Percentiles rank a stretch among this genome's conserved stretches.
These are phyloP conservation scores for Xylaria sp. DNA, from an alignment of 2,329 filamentous ascomycete genomes.

Conservation along the genomic window DNA sequence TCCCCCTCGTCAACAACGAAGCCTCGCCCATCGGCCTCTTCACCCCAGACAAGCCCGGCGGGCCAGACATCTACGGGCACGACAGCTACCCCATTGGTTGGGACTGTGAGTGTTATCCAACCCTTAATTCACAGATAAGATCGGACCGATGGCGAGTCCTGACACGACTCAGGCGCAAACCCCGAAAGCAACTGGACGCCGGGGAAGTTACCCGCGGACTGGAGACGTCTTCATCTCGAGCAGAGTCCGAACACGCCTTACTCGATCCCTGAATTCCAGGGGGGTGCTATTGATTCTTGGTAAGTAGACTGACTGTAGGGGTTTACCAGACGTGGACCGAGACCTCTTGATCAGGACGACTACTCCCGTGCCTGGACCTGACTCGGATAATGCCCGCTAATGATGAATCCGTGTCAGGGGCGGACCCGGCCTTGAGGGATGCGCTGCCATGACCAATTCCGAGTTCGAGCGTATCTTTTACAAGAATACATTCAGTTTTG, in stretches of 20 bases:
- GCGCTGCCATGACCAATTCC: slow-evolving; percentile 50
- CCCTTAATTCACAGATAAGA: not conserved
- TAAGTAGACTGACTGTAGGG: not conserved
- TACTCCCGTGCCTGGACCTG: not conserved
- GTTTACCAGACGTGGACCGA: no score
- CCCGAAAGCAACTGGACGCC: slow-evolving; percentile 31
- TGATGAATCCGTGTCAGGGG: slow-evolving; percentile 67
- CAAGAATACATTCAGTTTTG: slow-evolving; percentile 53
- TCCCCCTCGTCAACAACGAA: slow-evolving; percentile 56
- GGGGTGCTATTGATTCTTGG: slow-evolving; percentile 38
- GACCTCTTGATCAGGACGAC: no score
- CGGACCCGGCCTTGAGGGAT: slow-evolving; percentile 60
- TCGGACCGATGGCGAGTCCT: not conserved
- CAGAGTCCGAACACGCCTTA: slow-evolving; percentile 22
- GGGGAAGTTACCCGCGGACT: slow-evolving; percentile 10
- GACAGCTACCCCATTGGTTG: slow-evolving; percentile 59
- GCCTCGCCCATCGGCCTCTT: slow-evolving; percentile 12
- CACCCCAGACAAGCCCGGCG: slow-evolving; percentile 14
- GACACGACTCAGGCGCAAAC: slow-evolving; percentile 37
- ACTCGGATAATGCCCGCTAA: slow-evolving; percentile 50
- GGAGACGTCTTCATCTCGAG: slow-evolving; percentile 18
- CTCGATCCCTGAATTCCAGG: slow-evolving; percentile 53
- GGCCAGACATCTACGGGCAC: slow-evolving; percentile 40
- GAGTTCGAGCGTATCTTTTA: slow-evolving; percentile 66
- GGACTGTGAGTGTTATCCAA: slow-evolving; percentile 38